These are phyloP conservation scores for Calocybe indica DNA, from an alignment of 768 basidiomycete genomes.

Conservation along the genomic window DNA sequence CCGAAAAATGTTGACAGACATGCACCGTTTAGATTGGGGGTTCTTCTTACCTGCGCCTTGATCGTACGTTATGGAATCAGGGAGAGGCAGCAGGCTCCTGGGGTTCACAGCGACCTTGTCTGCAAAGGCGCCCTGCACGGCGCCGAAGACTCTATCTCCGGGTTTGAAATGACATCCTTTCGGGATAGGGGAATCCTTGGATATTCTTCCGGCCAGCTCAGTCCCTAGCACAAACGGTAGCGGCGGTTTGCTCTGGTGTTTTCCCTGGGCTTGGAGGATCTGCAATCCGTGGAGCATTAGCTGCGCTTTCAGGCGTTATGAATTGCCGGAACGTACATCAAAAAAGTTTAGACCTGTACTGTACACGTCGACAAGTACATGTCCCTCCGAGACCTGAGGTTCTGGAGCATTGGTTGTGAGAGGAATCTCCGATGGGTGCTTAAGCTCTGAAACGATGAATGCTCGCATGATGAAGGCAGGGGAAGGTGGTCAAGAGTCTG, in stretches of 20 bases:
- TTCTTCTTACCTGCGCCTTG: conserved; percentile 68
- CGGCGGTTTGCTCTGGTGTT: conserved; percentile 79
- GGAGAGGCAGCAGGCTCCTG: conserved; percentile 54
- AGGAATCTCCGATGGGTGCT: conserved; percentile 59
- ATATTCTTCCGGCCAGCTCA: conserved; percentile 81
- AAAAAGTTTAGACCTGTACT: conserved; percentile 78
- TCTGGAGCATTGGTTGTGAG: conserved; percentile 51
- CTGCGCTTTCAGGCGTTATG: background rate
- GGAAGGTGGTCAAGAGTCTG: background rate
- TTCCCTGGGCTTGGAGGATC: conserved; percentile 87
- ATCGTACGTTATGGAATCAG: conserved; percentile 71
- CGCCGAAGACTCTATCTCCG: conserved; percentile 88
- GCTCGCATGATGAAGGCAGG: conserved; percentile 62
- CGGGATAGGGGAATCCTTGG: conserved; percentile 68
- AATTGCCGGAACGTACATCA: conserved; percentile 33
- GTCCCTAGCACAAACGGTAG: conserved; percentile 82
- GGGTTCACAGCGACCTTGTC: conserved; percentile 63
- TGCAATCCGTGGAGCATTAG: conserved; percentile 18
- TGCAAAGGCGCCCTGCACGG: conserved; percentile 71
- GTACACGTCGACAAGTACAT: conserved; percentile 74
- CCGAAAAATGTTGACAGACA: background rate
- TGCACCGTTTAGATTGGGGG: background rate
- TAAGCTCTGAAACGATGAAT: conserved; percentile 66
- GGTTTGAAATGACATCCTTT: conserved; percentile 68
- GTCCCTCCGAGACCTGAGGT: conserved; percentile 41